Evolutionary conservation across 208 protist genomes (phyloP).

Genomic region (Crithidia sp.): DNA sequence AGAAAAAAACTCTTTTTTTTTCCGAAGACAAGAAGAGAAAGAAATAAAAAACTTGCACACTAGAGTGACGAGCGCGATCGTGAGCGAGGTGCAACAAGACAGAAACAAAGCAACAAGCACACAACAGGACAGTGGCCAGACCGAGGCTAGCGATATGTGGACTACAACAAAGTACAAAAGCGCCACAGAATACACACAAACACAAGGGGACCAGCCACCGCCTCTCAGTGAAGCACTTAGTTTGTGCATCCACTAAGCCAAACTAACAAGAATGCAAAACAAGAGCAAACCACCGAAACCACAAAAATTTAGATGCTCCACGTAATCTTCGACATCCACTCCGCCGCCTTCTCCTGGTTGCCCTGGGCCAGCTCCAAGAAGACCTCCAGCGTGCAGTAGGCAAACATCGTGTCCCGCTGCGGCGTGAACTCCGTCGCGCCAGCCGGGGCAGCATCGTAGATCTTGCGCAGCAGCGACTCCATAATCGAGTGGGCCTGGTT

Average conservation of each 20-base stretch:
- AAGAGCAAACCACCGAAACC: too few species aligned
- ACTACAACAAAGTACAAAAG: too few species aligned
- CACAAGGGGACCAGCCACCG: too few species aligned
- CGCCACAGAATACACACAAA: too few species aligned
- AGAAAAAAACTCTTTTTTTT: neutral
- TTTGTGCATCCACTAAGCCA: too few species aligned
- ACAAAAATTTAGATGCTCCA: slow-evolving; percentile 54
- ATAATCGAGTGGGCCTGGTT: slow-evolving; percentile 81
- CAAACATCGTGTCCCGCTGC: slow-evolving; percentile 69
- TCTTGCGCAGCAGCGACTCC: slow-evolving; percentile 81
- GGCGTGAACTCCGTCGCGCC: slow-evolving; percentile 59
- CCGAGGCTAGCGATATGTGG: too few species aligned
- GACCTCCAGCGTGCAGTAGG: slow-evolving; percentile 77
- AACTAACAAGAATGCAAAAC: too few species aligned
- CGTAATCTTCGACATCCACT: slow-evolving; percentile 66
- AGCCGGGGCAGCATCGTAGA: slow-evolving; percentile 60
- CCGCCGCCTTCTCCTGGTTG: slow-evolving; percentile 81
- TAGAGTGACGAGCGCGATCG: neutral
- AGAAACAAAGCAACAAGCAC: neutral
- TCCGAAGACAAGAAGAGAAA: neutral
- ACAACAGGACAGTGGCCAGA: too few species aligned
- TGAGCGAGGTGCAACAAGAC: neutral
- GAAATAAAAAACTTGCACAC: neutral
- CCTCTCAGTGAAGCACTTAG: too few species aligned
- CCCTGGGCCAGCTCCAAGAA: slow-evolving; percentile 88